A percentile compares a stretch with the other conserved stretches of the same genome.
phyloP scores from a whole-genome alignment of 2,329 filamentous ascomycete genomes.

The Colletotrichum plurivorum region DNA sequence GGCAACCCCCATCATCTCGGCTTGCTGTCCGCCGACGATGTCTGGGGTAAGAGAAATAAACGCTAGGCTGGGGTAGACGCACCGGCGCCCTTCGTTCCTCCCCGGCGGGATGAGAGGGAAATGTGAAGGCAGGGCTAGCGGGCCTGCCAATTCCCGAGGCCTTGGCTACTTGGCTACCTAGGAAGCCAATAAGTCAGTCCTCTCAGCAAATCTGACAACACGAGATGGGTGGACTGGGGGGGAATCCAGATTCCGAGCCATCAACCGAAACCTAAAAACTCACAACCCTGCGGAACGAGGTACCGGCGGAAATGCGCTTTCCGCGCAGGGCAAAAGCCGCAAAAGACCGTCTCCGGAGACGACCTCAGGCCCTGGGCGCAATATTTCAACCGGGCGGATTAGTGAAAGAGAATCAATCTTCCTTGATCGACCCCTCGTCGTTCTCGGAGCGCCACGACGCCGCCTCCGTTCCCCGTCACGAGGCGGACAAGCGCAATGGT shows the following conservation, averaged over 20 bases:
- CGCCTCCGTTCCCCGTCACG: background rate
- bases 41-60: constrained; percentile 1
- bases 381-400: background rate
- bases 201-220: background rate
- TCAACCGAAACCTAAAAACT: too few relatives aligned
- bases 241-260: too few relatives aligned
- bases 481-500: background rate
- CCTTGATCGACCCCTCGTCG: background rate
- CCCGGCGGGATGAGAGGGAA: too few relatives aligned
- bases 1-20: constrained; percentile 18
- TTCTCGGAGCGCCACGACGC: background rate
- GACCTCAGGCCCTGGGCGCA: background rate
- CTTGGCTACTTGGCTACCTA: too few relatives aligned
- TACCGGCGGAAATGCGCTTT: background rate
- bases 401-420: too few relatives aligned
- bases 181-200: background rate
- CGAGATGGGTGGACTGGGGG: constrained; percentile 1
- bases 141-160: too few relatives aligned
- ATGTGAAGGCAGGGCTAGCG: background rate
- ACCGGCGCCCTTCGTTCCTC: background rate
- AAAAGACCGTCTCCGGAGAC: constrained; percentile 4
- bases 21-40: background rate
- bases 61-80: background rate
- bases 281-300: background rate
- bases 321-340: background rate